Conservation (phyloP, 129 eudicot genomes). For the Chrysanthemum lavandulifolium region DNA sequence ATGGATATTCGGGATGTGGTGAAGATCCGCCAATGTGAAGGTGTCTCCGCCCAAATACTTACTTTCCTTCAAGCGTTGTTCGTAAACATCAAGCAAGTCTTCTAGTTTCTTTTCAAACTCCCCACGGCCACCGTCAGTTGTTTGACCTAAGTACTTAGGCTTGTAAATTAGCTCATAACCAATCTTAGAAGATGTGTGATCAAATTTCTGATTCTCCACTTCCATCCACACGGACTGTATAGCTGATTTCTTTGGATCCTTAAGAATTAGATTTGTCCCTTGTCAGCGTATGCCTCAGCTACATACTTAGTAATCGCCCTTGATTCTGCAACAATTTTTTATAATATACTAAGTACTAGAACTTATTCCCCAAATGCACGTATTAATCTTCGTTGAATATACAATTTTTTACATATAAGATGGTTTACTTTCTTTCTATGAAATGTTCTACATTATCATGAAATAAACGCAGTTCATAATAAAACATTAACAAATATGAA, state of each 20-base stretch:
- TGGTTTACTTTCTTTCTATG: no score
- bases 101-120: slow-evolving; percentile 34
- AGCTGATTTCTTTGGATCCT: slow-evolving; percentile 38
- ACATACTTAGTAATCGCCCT: slow-evolving; percentile 55
- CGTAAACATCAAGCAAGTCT: slow-evolving; percentile 53
- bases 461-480: no score
- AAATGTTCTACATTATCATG: no score
- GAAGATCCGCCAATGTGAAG: slow-evolving; percentile 52
- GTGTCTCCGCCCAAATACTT: slow-evolving; percentile 54
- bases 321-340: slow-evolving; percentile 35
- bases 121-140: slow-evolving; percentile 10
- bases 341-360: neutral
- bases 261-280: slow-evolving; percentile 38
- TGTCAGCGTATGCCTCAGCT: slow-evolving; percentile 35
- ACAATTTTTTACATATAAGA: no score
- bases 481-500: neutral
- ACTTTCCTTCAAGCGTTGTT: slow-evolving; percentile 35
- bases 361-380: neutral
- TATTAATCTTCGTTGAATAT: neutral
- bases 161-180: slow-evolving; percentile 18
- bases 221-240: slow-evolving; percentile 37
- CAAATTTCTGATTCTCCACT: slow-evolving; percentile 31
- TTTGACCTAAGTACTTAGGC: slow-evolving; percentile 7
- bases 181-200: slow-evolving; percentile 26
- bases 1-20: slow-evolving; percentile 31